Conservation (phyloP, 2,329 filamentous ascomycete species). For the Hypoxylon sp. region DNA sequence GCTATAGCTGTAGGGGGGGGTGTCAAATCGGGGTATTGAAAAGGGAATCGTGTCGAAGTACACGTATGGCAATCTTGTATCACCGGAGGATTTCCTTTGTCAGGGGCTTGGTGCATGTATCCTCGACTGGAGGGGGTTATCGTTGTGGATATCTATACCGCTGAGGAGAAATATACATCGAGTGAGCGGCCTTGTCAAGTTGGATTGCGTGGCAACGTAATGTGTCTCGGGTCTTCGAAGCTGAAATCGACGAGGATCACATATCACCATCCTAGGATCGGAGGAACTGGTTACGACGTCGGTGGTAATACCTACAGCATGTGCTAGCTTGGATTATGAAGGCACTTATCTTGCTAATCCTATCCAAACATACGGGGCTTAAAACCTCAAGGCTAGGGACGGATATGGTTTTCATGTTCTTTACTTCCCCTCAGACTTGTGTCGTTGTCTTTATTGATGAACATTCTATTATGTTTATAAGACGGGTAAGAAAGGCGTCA, state of each 20-base stretch:
- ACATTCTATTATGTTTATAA: too few species aligned
- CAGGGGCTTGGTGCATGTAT: slow-evolving; percentile 35
- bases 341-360: too few species aligned
- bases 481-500: too few species aligned
- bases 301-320: slow-evolving; percentile 1
- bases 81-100: slow-evolving; percentile 39
- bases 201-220: neutral
- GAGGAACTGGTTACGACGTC: neutral
- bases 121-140: neutral
- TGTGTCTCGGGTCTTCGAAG: neutral
- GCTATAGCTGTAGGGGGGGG: neutral
- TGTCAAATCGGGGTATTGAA: neutral
- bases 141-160: neutral
- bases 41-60: slow-evolving; percentile 7
- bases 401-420: too few species aligned
- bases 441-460: too few species aligned
- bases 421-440: too few species aligned
- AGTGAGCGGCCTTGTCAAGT: too few species aligned
- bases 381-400: too few species aligned
- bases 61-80: slow-evolving; percentile 37
- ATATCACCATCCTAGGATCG: neutral
- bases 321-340: neutral
- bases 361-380: too few species aligned
- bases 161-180: neutral
- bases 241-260: neutral